Percentiles rank a stretch among this genome's conserved stretches.
These are phyloP conservation scores for Rhizopogon sp. DNA, from an alignment of 768 basidiomycete species.

Conservation along the genomic window DNA sequence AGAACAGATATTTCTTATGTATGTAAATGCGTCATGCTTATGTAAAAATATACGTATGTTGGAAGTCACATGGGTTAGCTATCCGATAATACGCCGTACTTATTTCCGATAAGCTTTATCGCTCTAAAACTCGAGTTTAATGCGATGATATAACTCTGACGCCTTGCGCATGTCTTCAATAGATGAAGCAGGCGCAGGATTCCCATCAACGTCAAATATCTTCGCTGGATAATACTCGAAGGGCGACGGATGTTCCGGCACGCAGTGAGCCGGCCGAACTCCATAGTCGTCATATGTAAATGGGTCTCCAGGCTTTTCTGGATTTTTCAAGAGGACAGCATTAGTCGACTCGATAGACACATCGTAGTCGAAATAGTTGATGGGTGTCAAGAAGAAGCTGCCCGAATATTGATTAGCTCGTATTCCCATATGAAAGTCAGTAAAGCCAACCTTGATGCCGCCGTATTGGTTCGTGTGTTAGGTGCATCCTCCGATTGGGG, in stretches of 20 bases:
- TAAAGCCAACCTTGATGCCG: constrained; percentile 42
- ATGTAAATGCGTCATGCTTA: too few relatives aligned
- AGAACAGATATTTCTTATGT: too few relatives aligned
- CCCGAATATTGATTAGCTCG: background rate
- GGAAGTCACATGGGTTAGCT: background rate
- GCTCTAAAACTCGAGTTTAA: constrained; percentile 26
- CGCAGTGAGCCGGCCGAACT: constrained; percentile 36
- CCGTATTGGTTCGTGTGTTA: constrained; percentile 52
- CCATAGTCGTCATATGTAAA: constrained; percentile 49
- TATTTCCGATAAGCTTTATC: background rate
- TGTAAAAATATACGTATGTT: too few relatives aligned
- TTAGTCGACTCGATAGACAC: constrained; percentile 54
- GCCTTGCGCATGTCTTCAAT: constrained; percentile 35
- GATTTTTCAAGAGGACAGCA: constrained; percentile 42
- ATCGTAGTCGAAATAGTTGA: constrained; percentile 65
- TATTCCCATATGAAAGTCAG: background rate
- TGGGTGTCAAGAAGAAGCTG: constrained; percentile 54
- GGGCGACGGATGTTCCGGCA: constrained; percentile 31
- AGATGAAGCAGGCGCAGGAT: constrained; percentile 19
- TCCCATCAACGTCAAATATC: constrained; percentile 31
- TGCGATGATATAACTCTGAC: constrained; percentile 35
- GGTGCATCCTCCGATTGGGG: constrained; percentile 64
- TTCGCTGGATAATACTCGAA: constrained; percentile 34
- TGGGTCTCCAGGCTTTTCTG: constrained; percentile 30
- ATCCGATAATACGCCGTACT: background rate